These are phyloP conservation scores for Isatis tinctoria DNA, from an alignment of 345 rosid species.

Conservation along the genomic window DNA sequence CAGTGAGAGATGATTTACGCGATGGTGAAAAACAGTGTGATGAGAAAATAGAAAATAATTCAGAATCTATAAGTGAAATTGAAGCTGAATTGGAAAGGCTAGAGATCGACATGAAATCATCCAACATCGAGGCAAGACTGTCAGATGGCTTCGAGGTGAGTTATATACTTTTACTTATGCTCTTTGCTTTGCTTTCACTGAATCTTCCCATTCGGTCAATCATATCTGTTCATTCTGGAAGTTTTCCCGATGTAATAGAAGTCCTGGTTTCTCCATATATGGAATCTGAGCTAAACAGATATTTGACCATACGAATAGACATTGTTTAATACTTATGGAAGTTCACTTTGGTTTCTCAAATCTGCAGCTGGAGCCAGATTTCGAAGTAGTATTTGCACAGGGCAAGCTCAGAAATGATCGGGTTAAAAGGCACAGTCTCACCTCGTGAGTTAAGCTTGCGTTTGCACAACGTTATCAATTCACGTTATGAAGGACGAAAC, in stretches of 20 bases:
- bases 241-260: background rate
- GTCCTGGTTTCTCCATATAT: conserved; percentile 41
- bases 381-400: conserved; percentile 51
- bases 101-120: conserved; percentile 54
- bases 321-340: no score
- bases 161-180: background rate
- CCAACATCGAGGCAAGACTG: conserved; percentile 41
- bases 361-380: conserved; percentile 59
- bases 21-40: conserved; percentile 25
- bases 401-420: conserved; percentile 48
- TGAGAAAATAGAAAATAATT: conserved; percentile 39
- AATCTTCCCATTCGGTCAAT: background rate
- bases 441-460: conserved; percentile 76
- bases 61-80: conserved; percentile 60
- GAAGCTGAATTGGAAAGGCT: conserved; percentile 93
- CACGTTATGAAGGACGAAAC: conserved; percentile 38
- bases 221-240: background rate
- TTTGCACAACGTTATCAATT: conserved; percentile 60
- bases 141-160: conserved; percentile 58
- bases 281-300: conserved; percentile 35
- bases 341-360: background rate
- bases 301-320: background rate
- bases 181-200: background rate
- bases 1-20: conserved; percentile 38
- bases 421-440: conserved; percentile 42